These are phyloP conservation scores for Buddleja alternifolia DNA, from an alignment of 257 asterid genomes.

Conservation along the genomic window DNA sequence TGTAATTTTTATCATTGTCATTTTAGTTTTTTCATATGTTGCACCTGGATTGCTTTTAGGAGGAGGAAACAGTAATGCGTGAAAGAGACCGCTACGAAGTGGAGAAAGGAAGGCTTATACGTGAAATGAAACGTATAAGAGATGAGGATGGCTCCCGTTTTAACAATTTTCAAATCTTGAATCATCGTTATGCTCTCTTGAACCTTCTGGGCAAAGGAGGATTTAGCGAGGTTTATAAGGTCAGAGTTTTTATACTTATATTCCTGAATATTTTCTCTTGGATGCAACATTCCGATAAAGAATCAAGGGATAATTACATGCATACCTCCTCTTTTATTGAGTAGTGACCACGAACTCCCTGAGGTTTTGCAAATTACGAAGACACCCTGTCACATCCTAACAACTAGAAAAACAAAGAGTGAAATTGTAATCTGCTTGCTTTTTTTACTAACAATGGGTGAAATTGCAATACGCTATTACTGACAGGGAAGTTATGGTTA, in stretches of 20 bases:
- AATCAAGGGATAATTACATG: background rate
- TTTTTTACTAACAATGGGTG: too few species aligned
- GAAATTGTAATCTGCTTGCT: too few species aligned
- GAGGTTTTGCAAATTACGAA: too few species aligned
- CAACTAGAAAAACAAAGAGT: too few species aligned
- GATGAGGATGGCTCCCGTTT: slow-evolving; percentile 98
- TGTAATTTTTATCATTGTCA: slow-evolving; percentile 5
- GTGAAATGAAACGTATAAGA: slow-evolving; percentile 98
- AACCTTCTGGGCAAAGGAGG: slow-evolving; percentile 99
- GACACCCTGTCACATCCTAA: too few species aligned
- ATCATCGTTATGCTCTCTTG: slow-evolving; percentile 92
- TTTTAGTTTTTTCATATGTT: slow-evolving; percentile 26
- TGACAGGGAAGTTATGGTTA: too few species aligned
- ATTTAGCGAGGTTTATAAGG: slow-evolving; percentile 99
- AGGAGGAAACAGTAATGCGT: slow-evolving; percentile 90
- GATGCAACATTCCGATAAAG: background rate
- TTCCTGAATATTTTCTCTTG: slow-evolving; percentile 26
- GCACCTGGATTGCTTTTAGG: slow-evolving; percentile 52
- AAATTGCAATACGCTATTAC: too few species aligned
- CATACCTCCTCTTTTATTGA: too few species aligned
- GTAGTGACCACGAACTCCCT: too few species aligned
- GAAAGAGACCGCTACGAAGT: slow-evolving; percentile 94
- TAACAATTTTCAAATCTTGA: slow-evolving; percentile 92
- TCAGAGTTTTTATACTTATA: slow-evolving; percentile 29
- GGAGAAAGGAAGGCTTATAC: slow-evolving; percentile 94